A percentile compares a stretch with the other conserved stretches of the same genome.
Evolutionary conservation across 73 alveolate species (phyloP).

Genomic region (Paramecium primaurelia): DNA sequence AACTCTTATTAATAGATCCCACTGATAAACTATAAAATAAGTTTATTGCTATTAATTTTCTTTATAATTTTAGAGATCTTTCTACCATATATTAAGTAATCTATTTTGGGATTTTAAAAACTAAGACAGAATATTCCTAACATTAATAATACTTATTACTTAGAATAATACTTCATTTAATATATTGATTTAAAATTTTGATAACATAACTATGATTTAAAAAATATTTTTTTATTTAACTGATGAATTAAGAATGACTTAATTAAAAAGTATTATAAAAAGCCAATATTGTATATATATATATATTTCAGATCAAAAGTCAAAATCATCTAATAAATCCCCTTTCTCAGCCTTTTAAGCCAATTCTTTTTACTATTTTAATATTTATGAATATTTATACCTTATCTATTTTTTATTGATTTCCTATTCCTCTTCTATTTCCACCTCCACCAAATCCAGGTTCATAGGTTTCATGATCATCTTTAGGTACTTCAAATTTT

Average conservation of each 20-base stretch:
- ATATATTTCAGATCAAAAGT: not conserved
- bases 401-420: not conserved
- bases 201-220: not conserved
- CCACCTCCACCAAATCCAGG: not conserved
- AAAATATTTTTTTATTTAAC: no score
- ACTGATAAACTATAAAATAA: no score
- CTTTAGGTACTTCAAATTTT: not conserved
- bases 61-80: no score
- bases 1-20: no score
- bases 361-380: not conserved
- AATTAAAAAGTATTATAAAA: not conserved
- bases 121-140: no score
- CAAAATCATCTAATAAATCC: constrained; percentile 17
- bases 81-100: no score
- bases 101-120: no score
- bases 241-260: not conserved
- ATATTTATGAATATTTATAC: not conserved
- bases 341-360: constrained; percentile 16
- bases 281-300: not conserved
- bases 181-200: no score
- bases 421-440: constrained; percentile 24
- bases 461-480: not conserved
- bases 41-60: no score
- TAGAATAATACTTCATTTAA: no score
- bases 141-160: no score